A percentile compares a stretch with the other conserved stretches of the same genome.
Evolutionary conservation across 495 filamentous ascomycete genomes (phyloP).

Genomic region (Penicillium mononematosum): DNA sequence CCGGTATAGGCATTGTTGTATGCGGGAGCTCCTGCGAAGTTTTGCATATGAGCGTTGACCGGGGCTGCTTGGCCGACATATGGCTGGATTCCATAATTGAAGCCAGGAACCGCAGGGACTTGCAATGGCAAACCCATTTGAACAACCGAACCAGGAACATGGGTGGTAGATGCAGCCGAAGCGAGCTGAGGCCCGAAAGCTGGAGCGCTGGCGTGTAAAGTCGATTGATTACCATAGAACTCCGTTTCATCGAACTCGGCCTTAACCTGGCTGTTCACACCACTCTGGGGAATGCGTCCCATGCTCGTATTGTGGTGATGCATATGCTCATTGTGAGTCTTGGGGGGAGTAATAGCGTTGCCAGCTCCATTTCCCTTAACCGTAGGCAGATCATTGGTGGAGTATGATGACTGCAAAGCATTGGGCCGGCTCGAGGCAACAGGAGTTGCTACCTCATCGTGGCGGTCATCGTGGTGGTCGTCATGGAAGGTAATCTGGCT

Average conservation of each 20-base stretch:
- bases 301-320: conserved; percentile 81
- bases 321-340: conserved; percentile 70
- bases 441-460: conserved; percentile 27
- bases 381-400: conserved; percentile 86
- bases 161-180: conserved; percentile 19
- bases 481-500: conserved; percentile 36
- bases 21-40: conserved; percentile 19
- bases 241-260: conserved; percentile 51
- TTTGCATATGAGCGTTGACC: conserved; percentile 30
- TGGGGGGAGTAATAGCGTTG: conserved; percentile 54
- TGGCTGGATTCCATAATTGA: conserved; percentile 34
- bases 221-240: conserved; percentile 50
- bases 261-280: conserved; percentile 60
- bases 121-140: conserved; percentile 29
- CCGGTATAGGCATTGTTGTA: conserved; percentile 25
- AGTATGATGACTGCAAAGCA: conserved; percentile 77
- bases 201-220: conserved; percentile 73
- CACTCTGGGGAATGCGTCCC: conserved; percentile 69
- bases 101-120: conserved; percentile 24
- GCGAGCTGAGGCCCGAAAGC: conserved; percentile 59
- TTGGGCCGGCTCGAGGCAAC: conserved; percentile 34
- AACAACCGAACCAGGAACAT: conserved; percentile 20
- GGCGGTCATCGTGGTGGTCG: conserved; percentile 32
- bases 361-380: conserved; percentile 60
- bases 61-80: conserved; percentile 32